A percentile compares a stretch with the other conserved stretches of the same genome.
phyloP scores from a whole-genome alignment of 2,329 filamentous ascomycete genomes.

The Aureobasidium leucospermi region DNA sequence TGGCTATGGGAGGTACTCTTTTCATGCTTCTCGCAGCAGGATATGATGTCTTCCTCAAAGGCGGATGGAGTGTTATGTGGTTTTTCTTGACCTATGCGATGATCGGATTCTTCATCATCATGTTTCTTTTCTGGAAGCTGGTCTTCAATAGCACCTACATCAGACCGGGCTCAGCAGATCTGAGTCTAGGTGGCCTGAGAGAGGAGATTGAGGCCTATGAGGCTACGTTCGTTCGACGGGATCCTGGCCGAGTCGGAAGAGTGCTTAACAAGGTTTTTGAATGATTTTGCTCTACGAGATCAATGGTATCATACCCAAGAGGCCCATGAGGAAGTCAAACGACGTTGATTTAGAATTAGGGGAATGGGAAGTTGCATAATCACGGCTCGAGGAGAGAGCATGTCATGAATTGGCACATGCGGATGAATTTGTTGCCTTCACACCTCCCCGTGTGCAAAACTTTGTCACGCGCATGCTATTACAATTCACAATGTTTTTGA shows the following conservation, averaged over 20 bases:
- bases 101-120: neutral
- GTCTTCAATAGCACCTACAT: constrained; percentile 9
- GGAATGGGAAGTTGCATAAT: too few species aligned
- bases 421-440: too few species aligned
- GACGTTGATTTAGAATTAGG: too few species aligned
- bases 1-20: constrained; percentile 18
- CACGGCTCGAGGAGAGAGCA: too few species aligned
- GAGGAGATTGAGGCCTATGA: constrained; percentile 17
- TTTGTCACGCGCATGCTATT: too few species aligned
- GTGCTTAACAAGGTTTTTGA: neutral
- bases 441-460: too few species aligned
- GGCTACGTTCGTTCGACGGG: neutral
- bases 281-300: neutral
- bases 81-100: constrained; percentile 4
- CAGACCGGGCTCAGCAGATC: constrained; percentile 14
- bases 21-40: constrained; percentile 42
- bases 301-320: too few species aligned
- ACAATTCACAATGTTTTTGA: too few species aligned
- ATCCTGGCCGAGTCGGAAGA: neutral
- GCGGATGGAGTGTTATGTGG: constrained; percentile 7
- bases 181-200: constrained; percentile 14
- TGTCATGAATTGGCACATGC: too few species aligned
- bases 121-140: constrained; percentile 3
- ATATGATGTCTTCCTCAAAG: constrained; percentile 31
- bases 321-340: too few species aligned